Percentiles rank a stretch among this genome's conserved stretches.
phyloP scores from a whole-genome alignment of 805 yeast species.

The Spathaspora gorwiae region DNA sequence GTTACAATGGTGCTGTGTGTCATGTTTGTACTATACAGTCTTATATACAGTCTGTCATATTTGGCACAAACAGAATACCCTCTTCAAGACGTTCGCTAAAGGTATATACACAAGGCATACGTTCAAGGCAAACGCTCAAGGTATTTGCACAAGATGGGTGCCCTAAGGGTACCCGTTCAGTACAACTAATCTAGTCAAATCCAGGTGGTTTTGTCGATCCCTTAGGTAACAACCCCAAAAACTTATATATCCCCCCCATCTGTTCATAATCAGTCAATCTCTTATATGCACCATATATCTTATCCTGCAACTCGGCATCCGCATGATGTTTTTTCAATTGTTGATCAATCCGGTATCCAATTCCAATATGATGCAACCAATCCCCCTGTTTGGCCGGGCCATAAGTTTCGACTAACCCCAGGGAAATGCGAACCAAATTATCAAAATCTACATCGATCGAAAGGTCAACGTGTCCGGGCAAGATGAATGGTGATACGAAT shows the following conservation, averaged over 20 bases:
- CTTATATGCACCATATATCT: slow-evolving; percentile 52
- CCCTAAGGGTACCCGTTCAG: no score
- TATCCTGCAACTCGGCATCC: slow-evolving; percentile 44
- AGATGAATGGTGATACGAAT: slow-evolving; percentile 68
- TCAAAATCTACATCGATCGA: slow-evolving; percentile 82
- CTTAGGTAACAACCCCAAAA: slow-evolving; percentile 55
- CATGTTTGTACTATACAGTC: no score
- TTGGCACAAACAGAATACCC: no score
- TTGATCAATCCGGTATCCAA: slow-evolving; percentile 64
- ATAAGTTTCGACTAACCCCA: slow-evolving; percentile 16
- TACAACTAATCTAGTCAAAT: slow-evolving; percentile 21
- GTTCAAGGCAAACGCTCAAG: no score
- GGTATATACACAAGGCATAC: no score
- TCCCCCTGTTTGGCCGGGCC: slow-evolving; percentile 77
- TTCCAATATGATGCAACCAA: slow-evolving; percentile 72
- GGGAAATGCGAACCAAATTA: slow-evolving; percentile 32
- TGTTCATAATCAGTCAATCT: slow-evolving; percentile 60
- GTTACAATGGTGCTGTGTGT: no score
- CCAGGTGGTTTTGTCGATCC: slow-evolving; percentile 47
- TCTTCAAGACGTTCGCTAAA: no score
- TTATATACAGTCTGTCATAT: no score
- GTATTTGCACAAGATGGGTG: no score
- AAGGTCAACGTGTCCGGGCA: slow-evolving; percentile 76
- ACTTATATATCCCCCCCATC: slow-evolving; percentile 79
- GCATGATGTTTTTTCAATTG: slow-evolving; percentile 40